phyloP scores from a whole-genome alignment of 768 basidiomycete genomes.

The Leccinum longicurvipes region DNA sequence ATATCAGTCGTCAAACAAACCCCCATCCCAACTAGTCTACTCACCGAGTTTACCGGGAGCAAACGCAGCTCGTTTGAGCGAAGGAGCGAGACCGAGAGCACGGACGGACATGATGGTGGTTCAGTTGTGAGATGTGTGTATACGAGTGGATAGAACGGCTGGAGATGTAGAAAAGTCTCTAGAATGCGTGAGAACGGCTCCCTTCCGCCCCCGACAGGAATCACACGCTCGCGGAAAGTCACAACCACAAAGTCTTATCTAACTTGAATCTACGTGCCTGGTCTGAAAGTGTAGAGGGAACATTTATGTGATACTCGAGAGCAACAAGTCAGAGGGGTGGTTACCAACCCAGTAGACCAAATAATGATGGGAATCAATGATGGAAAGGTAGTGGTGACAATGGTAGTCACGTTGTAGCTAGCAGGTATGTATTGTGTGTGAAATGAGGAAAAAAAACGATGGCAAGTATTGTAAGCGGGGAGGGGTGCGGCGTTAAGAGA shows the following conservation, averaged over 20 bases:
- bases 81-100: slow-evolving; percentile 55
- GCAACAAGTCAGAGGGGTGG: slow-evolving; percentile 7
- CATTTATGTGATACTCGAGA: slow-evolving; percentile 12
- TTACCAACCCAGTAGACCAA: neutral
- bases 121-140: slow-evolving; percentile 4
- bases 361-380: neutral
- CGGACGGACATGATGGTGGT: slow-evolving; percentile 43
- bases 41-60: slow-evolving; percentile 13
- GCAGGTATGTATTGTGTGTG: slow-evolving; percentile 18
- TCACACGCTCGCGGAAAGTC: slow-evolving; percentile 7
- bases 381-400: slow-evolving; percentile 4
- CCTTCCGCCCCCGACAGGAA: neutral
- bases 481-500: neutral
- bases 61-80: slow-evolving; percentile 51
- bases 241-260: neutral
- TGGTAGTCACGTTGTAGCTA: slow-evolving; percentile 1
- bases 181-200: slow-evolving; percentile 21
- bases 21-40: neutral
- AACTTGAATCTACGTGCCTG: slow-evolving; percentile 1
- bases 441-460: neutral
- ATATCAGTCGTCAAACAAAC: neutral
- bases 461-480: slow-evolving; percentile 4
- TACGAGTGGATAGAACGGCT: neutral
- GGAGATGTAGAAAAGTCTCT: too few relatives aligned
- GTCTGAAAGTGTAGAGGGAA: neutral